phyloP scores from a whole-genome alignment of 2,329 filamentous ascomycete genomes.

The Penicillium sp. region DNA sequence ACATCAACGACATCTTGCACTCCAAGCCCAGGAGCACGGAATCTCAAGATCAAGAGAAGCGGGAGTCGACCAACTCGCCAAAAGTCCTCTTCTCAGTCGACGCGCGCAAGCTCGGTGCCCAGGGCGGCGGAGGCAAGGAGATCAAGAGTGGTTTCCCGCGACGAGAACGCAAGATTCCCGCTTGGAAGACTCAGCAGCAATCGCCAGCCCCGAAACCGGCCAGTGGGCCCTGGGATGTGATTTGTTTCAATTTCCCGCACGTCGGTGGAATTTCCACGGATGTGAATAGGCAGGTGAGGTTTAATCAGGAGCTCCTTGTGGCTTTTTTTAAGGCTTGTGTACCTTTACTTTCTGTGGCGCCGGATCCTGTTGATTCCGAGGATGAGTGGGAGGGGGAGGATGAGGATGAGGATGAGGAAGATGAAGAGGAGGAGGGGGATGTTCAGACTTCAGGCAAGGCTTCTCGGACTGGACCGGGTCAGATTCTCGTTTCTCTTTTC shows the following conservation, averaged over 20 bases:
- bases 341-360: slow-evolving; percentile 38
- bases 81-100: slow-evolving; percentile 45
- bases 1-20: slow-evolving; percentile 50
- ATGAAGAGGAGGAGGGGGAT: slow-evolving; percentile 13
- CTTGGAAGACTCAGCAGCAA: slow-evolving; percentile 18
- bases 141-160: slow-evolving; percentile 42
- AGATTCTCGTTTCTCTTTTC: slow-evolving; percentile 82
- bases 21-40: slow-evolving; percentile 12
- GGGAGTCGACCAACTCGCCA: slow-evolving; percentile 9
- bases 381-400: slow-evolving; percentile 28
- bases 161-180: slow-evolving; percentile 31
- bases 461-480: slow-evolving; percentile 37
- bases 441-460: slow-evolving; percentile 19
- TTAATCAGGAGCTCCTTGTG: slow-evolving; percentile 68
- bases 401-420: slow-evolving; percentile 19
- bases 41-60: not conserved
- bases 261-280: slow-evolving; percentile 89
- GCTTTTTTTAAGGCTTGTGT: slow-evolving; percentile 49
- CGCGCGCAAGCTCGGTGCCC: slow-evolving; percentile 41
- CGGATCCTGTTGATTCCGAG: slow-evolving; percentile 18
- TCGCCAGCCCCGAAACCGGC: slow-evolving; percentile 6
- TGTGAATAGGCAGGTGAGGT: slow-evolving; percentile 88
- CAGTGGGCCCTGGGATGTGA: slow-evolving; percentile 63
- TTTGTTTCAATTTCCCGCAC: slow-evolving; percentile 97
- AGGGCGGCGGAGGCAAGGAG: slow-evolving; percentile 41